A percentile compares a stretch with the other conserved stretches of the same genome.
Evolutionary conservation across 306 rosid genomes (phyloP).

Genomic region (Astragalus membranaceus): DNA sequence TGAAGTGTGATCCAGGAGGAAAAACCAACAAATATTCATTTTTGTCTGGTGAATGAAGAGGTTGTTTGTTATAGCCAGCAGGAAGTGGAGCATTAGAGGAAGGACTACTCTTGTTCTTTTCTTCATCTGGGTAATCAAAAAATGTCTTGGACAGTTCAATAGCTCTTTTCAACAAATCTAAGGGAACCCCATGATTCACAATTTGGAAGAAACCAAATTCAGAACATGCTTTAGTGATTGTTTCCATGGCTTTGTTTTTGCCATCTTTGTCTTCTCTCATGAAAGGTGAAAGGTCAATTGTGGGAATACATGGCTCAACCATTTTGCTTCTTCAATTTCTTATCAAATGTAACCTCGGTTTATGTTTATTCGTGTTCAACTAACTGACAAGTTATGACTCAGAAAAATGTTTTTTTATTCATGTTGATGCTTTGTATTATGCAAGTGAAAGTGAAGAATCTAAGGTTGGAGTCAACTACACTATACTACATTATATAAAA

Average conservation of each 20-base stretch:
- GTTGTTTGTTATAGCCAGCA: constrained; percentile 38
- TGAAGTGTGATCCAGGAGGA: constrained; percentile 32
- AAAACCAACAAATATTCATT: constrained; percentile 33
- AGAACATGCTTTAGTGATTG: constrained; percentile 36
- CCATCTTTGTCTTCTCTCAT: constrained; percentile 2
- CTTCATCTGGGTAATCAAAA: constrained; percentile 33
- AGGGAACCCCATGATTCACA: constrained; percentile 38
- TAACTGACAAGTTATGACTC: no score
- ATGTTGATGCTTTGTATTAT: no score
- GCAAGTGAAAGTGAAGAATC: no score
- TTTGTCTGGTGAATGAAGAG: constrained; percentile 22
- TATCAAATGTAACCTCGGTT: no score
- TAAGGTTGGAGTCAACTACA: no score
- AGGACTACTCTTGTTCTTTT: constrained; percentile 34
- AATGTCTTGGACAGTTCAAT: constrained; percentile 28
- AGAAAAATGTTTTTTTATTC: no score
- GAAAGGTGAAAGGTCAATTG: constrained; percentile 38
- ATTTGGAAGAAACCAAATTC: constrained; percentile 51
- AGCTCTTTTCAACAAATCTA: constrained; percentile 26
- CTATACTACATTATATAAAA: no score
- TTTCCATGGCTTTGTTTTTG: constrained; percentile 17
- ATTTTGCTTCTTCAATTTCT: neutral
- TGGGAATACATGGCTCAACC: constrained; percentile 30
- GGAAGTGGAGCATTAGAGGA: constrained; percentile 26
- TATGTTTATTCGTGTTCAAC: no score